These are phyloP conservation scores for Hansenula sp. DNA, from an alignment of 1,139 yeast genomes.

Conservation along the genomic window DNA sequence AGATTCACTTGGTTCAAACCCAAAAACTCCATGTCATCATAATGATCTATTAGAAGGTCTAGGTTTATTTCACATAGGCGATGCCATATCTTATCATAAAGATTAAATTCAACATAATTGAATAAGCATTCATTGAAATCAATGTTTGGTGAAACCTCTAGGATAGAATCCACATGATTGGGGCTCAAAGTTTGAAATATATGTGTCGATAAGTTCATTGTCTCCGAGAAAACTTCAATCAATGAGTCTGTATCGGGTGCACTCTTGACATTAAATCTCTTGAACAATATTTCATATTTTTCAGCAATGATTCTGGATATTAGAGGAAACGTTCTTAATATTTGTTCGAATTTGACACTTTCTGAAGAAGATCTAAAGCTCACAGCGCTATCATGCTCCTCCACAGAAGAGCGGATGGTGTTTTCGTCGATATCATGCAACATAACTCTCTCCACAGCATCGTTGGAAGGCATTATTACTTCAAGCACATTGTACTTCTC, in stretches of 20 bases:
- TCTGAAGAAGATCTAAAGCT: background rate
- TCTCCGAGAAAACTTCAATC: conserved; percentile 28
- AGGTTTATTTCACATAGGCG: conserved; percentile 34
- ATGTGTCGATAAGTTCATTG: conserved; percentile 36
- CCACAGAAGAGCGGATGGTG: background rate
- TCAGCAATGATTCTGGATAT: conserved; percentile 45
- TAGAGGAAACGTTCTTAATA: conserved; percentile 44
- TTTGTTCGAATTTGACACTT: conserved; percentile 32
- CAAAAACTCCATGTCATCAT: conserved; percentile 43
- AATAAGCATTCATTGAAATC: conserved; percentile 57
- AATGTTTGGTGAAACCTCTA: conserved; percentile 36
- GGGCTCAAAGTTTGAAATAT: conserved; percentile 35
- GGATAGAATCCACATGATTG: conserved; percentile 26
- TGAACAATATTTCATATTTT: conserved; percentile 35
- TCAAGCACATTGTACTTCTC: conserved; percentile 7
- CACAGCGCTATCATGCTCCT: background rate
- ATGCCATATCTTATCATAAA: conserved; percentile 65
- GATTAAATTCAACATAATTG: conserved; percentile 64
- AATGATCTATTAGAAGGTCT: conserved; percentile 32
- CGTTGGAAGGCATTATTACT: conserved; percentile 8
- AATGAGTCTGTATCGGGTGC: conserved; percentile 30
- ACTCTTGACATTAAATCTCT: conserved; percentile 29
- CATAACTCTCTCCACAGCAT: conserved; percentile 4
- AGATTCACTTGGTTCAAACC: conserved; percentile 73
- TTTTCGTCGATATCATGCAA: background rate